These are phyloP conservation scores for Microcos paniculata DNA, from an alignment of 345 rosid species.

Conservation along the genomic window DNA sequence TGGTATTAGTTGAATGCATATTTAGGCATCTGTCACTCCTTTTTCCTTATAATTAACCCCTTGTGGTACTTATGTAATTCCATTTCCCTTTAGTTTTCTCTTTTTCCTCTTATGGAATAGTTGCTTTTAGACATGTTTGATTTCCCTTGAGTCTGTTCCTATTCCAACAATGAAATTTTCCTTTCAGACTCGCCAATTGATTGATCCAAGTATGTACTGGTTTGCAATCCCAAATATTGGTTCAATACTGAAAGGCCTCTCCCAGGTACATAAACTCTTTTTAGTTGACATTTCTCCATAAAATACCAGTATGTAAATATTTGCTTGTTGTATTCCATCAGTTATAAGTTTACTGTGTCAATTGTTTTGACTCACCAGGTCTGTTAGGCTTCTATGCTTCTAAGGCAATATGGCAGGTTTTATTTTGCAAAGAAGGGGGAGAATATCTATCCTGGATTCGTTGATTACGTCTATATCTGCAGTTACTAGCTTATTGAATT, in stretches of 20 bases:
- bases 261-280: conserved; percentile 53
- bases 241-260: conserved; percentile 73
- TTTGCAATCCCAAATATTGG: conserved; percentile 88
- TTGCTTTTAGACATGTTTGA: not conserved
- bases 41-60: not conserved
- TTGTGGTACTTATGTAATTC: not conserved
- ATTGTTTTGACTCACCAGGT: not conserved
- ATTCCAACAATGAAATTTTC: not conserved
- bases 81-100: not conserved
- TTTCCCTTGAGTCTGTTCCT: not conserved
- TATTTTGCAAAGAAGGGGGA: not conserved
- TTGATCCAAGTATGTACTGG: conserved; percentile 65
- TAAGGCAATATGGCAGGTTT: not conserved
- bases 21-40: not conserved
- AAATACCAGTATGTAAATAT: not conserved
- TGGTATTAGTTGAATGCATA: not conserved
- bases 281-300: not conserved
- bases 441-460: not conserved
- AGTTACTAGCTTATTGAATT: not conserved
- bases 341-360: not conserved
- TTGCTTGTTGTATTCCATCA: not conserved
- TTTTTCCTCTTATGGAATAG: conserved; percentile 34
- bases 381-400: not conserved
- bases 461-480: not conserved
- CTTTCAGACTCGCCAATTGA: conserved; percentile 9